These are phyloP conservation scores for Aspergillus uvarum DNA, from an alignment of 2,329 filamentous ascomycete genomes.

Conservation along the genomic window DNA sequence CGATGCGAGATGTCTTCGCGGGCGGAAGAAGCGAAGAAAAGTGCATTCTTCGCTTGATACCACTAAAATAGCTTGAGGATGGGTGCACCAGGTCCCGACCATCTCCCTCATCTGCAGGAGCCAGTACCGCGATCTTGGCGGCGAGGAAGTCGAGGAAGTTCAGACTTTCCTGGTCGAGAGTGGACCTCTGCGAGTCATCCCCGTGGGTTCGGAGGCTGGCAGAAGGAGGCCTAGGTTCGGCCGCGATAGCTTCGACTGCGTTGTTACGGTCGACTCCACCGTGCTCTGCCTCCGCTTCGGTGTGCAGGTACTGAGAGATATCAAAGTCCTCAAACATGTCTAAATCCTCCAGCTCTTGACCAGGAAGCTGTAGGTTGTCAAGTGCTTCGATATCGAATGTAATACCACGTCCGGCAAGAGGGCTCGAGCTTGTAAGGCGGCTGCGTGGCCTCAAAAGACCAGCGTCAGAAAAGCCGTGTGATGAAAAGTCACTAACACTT, in stretches of 20 bases:
- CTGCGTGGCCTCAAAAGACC: conserved; percentile 45
- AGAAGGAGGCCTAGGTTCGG: conserved; percentile 32
- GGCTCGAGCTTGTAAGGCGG: conserved; percentile 60
- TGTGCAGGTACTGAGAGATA: conserved; percentile 35
- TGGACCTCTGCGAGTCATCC: conserved; percentile 50
- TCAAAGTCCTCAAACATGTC: conserved; percentile 29
- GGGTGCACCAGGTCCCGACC: conserved; percentile 9
- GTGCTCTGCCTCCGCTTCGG: conserved; percentile 25
- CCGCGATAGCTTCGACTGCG: conserved; percentile 10
- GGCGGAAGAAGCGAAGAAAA: conserved; percentile 72
- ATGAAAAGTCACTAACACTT: conserved; percentile 38
- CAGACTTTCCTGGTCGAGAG: conserved; percentile 57
- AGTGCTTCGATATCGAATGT: conserved; percentile 29
- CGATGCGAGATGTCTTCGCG: conserved; percentile 52
- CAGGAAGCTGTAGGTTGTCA: conserved; percentile 24
- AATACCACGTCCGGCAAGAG: conserved; percentile 56
- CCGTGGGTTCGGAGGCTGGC: conserved; percentile 15
- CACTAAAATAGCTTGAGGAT: neutral
- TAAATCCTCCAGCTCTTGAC: conserved; percentile 23
- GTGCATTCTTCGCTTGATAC: conserved; percentile 42
- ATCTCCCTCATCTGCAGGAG: conserved; percentile 15
- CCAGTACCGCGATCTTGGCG: conserved; percentile 44
- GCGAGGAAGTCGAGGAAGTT: conserved; percentile 65
- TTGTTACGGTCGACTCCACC: conserved; percentile 14
- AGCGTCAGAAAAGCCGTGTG: conserved; percentile 22